These are phyloP conservation scores for Epicoccum sorghinum DNA, from an alignment of 2,329 filamentous ascomycete genomes.

Conservation along the genomic window DNA sequence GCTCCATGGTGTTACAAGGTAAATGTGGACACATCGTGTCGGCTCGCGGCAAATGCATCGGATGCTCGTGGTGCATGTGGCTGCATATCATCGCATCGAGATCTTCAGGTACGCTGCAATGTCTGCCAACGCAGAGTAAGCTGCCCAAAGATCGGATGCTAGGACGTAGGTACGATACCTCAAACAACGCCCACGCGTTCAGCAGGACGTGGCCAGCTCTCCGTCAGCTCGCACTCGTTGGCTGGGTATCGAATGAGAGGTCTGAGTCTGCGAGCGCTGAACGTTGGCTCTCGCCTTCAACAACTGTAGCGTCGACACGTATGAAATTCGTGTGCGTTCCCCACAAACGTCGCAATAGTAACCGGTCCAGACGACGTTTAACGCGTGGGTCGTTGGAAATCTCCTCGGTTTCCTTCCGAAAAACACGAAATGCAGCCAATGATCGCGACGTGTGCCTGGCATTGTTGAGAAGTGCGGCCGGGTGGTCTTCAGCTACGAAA, in stretches of 20 bases:
- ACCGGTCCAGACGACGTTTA: constrained; percentile 3
- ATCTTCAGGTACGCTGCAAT: constrained; percentile 17
- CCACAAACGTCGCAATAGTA: constrained; percentile 5
- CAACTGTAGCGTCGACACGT: constrained; percentile 1
- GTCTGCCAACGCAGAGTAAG: constrained; percentile 7
- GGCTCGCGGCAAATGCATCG: constrained; percentile 5
- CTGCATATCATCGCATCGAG: constrained; percentile 10
- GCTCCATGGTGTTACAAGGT: constrained; percentile 6
- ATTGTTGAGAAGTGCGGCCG: constrained; percentile 10
- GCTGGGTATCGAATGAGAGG: background rate
- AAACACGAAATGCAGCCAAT: constrained; percentile 6
- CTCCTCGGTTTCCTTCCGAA: background rate
- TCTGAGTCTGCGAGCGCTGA: background rate
- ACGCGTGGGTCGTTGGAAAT: background rate
- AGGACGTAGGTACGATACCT: background rate
- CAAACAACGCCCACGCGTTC: constrained; percentile 4
- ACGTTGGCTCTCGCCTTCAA: constrained; percentile 3
- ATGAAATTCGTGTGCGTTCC: background rate
- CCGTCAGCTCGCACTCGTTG: background rate
- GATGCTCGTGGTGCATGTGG: constrained; percentile 8
- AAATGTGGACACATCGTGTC: background rate
- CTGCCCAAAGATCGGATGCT: constrained; percentile 2
- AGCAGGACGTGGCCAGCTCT: constrained; percentile 4
- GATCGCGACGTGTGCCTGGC: constrained; percentile 3
- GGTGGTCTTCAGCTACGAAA: constrained; percentile 3